phyloP scores from a whole-genome alignment of 2,329 filamentous ascomycete genomes.

The Aspergillus oerlinghausenensis region DNA sequence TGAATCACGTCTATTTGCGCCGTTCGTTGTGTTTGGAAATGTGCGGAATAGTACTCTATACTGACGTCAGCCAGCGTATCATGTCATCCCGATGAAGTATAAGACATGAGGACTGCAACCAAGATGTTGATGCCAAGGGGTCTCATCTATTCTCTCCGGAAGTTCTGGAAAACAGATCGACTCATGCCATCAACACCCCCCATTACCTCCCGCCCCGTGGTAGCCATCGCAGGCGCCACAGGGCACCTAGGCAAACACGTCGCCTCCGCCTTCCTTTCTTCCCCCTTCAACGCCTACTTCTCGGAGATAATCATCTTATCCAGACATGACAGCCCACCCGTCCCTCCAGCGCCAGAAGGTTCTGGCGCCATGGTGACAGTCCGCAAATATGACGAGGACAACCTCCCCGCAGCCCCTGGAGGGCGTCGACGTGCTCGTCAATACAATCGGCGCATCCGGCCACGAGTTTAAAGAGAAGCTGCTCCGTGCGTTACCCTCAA shows the following conservation, averaged over 20 bases:
- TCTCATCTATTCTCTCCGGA: not conserved
- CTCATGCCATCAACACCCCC: not conserved
- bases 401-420: slow-evolving; percentile 20
- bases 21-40: too few species aligned
- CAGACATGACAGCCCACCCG: slow-evolving; percentile 5
- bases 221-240: slow-evolving; percentile 26
- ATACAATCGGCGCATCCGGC: slow-evolving; percentile 23
- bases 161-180: not conserved
- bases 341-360: not conserved
- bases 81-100: too few species aligned
- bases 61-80: too few species aligned
- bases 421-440: slow-evolving; percentile 31
- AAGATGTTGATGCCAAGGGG: too few species aligned
- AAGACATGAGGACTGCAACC: too few species aligned
- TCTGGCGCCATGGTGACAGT: slow-evolving; percentile 9
- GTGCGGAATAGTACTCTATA: too few species aligned
- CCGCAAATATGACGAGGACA: slow-evolving; percentile 17
- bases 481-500: slow-evolving; percentile 17
- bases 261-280: slow-evolving; percentile 19
- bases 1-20: too few species aligned
- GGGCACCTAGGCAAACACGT: slow-evolving; percentile 22
- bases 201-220: slow-evolving; percentile 3
- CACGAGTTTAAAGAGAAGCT: slow-evolving; percentile 28
- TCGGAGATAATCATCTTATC: slow-evolving; percentile 22
- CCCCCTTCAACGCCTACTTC: slow-evolving; percentile 15